Evolutionary conservation across 2,329 filamentous ascomycete species (phyloP).

Genomic region (Annulohypoxylon truncatum): DNA sequence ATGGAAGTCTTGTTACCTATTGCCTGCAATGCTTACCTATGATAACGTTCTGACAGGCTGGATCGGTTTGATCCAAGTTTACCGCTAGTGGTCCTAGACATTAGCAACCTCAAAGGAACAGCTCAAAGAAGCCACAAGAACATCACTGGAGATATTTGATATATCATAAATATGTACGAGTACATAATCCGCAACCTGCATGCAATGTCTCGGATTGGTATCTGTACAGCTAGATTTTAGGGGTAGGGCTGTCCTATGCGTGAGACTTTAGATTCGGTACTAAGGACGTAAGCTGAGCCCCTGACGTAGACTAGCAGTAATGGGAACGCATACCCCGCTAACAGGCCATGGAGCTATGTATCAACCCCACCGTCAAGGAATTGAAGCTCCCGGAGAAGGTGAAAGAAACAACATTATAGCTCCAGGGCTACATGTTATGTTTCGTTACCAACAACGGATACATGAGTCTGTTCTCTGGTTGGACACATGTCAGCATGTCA

Average conservation of each 20-base stretch:
- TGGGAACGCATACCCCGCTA: constrained; percentile 32
- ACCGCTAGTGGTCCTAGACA: not conserved
- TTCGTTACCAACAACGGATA: not conserved
- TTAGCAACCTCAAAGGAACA: not conserved
- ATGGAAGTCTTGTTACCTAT: not conserved
- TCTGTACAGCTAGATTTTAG: constrained; percentile 1
- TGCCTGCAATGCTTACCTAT: not conserved
- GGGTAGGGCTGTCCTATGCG: constrained; percentile 15
- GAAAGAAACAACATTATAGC: constrained; percentile 11
- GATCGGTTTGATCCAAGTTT: constrained; percentile 1
- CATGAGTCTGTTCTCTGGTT: constrained; percentile 6
- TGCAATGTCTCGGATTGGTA: not conserved
- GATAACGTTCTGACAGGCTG: constrained; percentile 6
- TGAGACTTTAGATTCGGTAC: constrained; percentile 19
- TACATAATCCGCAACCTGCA: not conserved
- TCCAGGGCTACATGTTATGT: not conserved
- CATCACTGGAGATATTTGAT: not conserved
- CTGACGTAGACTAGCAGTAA: constrained; percentile 35
- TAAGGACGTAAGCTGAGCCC: constrained; percentile 23
- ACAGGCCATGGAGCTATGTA: constrained; percentile 26
- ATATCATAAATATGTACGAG: constrained; percentile 3
- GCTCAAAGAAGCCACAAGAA: not conserved
- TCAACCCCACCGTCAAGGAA: constrained; percentile 31
- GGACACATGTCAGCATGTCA: not conserved
- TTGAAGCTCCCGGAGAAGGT: constrained; percentile 13